phyloP scores from a whole-genome alignment of 805 yeast genomes.

The Diddensiella santjacobensis region DNA sequence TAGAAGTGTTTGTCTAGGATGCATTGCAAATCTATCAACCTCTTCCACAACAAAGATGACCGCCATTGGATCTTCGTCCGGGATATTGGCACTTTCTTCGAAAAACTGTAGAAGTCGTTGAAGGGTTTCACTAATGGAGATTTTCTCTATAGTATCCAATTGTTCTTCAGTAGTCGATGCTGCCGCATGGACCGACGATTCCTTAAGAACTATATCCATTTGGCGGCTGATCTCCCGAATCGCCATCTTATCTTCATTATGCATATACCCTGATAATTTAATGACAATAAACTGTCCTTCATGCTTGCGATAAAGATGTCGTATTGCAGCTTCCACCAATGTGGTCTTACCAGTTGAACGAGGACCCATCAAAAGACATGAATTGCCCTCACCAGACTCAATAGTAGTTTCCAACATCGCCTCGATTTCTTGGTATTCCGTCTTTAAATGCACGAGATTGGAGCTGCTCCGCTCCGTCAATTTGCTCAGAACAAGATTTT shows the following conservation, averaged over 20 bases:
- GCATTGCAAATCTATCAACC: conserved; percentile 70
- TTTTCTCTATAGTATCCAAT: conserved; percentile 27
- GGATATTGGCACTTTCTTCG: conserved; percentile 17
- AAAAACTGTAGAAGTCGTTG: conserved; percentile 28
- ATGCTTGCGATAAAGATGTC: conserved; percentile 40
- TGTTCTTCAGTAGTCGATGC: conserved; percentile 18
- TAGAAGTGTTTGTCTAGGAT: conserved; percentile 72
- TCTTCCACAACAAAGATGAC: conserved; percentile 81
- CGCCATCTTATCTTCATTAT: conserved; percentile 72
- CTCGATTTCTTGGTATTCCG: conserved; percentile 47
- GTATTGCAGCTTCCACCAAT: conserved; percentile 55
- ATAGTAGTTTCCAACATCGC: conserved; percentile 61
- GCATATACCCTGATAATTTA: conserved; percentile 64
- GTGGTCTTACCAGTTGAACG: conserved; percentile 72
- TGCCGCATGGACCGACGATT: conserved; percentile 9
- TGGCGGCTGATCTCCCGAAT: conserved; percentile 83
- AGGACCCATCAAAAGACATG: conserved; percentile 77
- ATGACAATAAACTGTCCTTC: conserved; percentile 53
- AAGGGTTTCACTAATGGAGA: conserved; percentile 30
- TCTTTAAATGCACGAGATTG: conserved; percentile 36
- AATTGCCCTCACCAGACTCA: conserved; percentile 69
- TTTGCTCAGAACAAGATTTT: conserved; percentile 27
- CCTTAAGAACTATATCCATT: conserved; percentile 46
- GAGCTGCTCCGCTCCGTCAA: conserved; percentile 28
- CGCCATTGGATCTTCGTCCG: conserved; percentile 39